Evolutionary conservation across 495 filamentous ascomycete genomes (phyloP).

Genomic region (Tuber borchii): DNA sequence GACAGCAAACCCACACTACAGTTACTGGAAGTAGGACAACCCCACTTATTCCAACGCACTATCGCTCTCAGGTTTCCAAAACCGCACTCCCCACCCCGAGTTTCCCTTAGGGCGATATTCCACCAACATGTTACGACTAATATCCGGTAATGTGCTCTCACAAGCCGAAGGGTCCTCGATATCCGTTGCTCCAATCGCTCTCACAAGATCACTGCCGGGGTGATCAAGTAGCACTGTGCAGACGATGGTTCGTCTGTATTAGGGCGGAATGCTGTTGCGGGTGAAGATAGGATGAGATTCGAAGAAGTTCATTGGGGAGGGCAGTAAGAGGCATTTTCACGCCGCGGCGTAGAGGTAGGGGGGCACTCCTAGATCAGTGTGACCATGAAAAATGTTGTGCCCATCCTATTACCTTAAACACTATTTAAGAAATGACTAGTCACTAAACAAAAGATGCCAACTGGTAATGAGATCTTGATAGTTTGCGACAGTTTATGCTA

Average conservation of each 20-base stretch:
- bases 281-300: neutral
- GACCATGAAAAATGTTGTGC: too few relatives aligned
- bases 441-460: too few relatives aligned
- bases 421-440: too few relatives aligned
- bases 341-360: neutral
- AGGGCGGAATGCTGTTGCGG: neutral
- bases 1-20: neutral
- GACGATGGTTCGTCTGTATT: neutral
- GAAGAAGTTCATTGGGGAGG: neutral
- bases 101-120: neutral
- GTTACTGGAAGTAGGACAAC: neutral
- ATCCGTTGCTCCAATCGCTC: neutral
- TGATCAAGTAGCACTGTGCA: neutral
- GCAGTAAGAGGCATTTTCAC: neutral
- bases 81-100: too few relatives aligned
- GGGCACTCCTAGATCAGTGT: neutral
- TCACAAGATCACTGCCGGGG: neutral
- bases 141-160: neutral
- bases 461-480: too few relatives aligned
- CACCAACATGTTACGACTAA: neutral
- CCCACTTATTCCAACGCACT: too few relatives aligned
- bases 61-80: neutral
- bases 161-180: neutral
- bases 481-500: too few relatives aligned
- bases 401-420: too few relatives aligned